Evolutionary conservation across 2,329 filamentous ascomycete species (phyloP), one percentile per base, ranked within the genome.

Genomic region (Xylaria sp.): DNA sequence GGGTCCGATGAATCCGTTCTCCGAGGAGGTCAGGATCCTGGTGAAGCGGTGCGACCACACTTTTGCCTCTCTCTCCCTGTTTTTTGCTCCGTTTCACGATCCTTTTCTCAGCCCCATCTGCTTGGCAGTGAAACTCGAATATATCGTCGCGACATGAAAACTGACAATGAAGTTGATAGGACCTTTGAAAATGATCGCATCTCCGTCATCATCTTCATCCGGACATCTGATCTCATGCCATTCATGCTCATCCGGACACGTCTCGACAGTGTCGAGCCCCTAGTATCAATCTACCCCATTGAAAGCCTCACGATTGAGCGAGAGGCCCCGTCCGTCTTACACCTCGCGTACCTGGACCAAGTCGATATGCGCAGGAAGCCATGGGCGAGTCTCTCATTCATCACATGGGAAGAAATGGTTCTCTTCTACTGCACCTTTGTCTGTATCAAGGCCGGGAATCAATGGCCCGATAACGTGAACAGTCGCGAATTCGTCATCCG

Each of bases 381-480:
- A 1, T 87, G 84, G 84, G 80, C 80, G 0, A 76, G 73, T 3
- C 70, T 87, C 4, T 80, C 76, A 59, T 86, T 86, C 61, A 71
- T 80, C 58, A 85, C 82, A 1, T 86, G 82, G 82, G 84, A 86
- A 76, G 84, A 85, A 69, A 77, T 86, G 72, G 80, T 84, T 1
- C 75, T 87, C 0, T 82, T 85, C 63, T 81, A 86, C 66, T 82
- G 78, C 64, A 78, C 80, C 0, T 86, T 87, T 65, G 71, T 84
- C 13, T 78, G 79, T 1, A 75, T 86, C 57, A 86, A 86, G 67
- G 76, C 77, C 11, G 75, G 78, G 1, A 83, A 79, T 60, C 69
- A 68, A 10, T 68, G 78, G 49, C 82, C 80, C 0, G 53, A 78
- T 6, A 70, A 73, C 8, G 67, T 84, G 16, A 70, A 75, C 42